Conservation (phyloP, 192 early-diverging fungal genomes). For the Coemansia sp. region DNA sequence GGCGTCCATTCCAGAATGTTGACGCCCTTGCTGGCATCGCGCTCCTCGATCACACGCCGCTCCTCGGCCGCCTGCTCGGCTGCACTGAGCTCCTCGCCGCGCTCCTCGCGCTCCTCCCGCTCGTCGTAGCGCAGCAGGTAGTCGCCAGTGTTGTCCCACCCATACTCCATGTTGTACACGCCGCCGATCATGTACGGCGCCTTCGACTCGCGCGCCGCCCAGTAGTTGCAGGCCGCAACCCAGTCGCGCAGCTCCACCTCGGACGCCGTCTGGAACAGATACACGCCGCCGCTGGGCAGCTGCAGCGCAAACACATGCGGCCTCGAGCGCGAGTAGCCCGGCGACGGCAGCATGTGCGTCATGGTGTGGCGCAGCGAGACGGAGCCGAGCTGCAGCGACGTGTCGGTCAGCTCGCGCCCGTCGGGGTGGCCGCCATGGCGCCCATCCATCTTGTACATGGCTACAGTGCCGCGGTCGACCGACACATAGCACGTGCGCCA, state of each 20-base stretch:
- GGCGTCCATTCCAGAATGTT: conserved; percentile 55
- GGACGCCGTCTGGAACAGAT: conserved; percentile 83
- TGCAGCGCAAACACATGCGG: conserved; percentile 86
- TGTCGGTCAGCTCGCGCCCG: conserved; percentile 55
- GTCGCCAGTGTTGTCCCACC: conserved; percentile 74
- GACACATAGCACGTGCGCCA: conserved; percentile 83
- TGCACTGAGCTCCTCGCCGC: conserved; percentile 27
- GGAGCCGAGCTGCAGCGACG: conserved; percentile 56
- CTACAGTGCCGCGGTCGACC: conserved; percentile 73
- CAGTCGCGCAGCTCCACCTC: conserved; percentile 76
- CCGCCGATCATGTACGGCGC: conserved; percentile 84
- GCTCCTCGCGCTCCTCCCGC: conserved; percentile 45
- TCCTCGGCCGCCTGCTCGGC: conserved; percentile 43
- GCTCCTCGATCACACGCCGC: conserved; percentile 39
- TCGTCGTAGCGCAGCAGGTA: conserved; percentile 47
- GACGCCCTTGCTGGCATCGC: conserved; percentile 39
- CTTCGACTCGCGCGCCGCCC: conserved; percentile 88
- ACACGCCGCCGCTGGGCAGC: conserved; percentile 76
- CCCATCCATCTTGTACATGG: conserved; percentile 76
- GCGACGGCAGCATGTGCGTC: conserved; percentile 79
- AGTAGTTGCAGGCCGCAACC: conserved; percentile 89
- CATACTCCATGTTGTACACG: conserved; percentile 90
- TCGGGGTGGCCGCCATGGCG: conserved; percentile 47
- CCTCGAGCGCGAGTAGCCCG: conserved; percentile 76
- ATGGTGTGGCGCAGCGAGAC: conserved; percentile 78